A percentile compares a stretch with the other conserved stretches of the same genome.
phyloP scores from a whole-genome alignment of 768 basidiomycete species.

The Mycena chlorophos region DNA sequence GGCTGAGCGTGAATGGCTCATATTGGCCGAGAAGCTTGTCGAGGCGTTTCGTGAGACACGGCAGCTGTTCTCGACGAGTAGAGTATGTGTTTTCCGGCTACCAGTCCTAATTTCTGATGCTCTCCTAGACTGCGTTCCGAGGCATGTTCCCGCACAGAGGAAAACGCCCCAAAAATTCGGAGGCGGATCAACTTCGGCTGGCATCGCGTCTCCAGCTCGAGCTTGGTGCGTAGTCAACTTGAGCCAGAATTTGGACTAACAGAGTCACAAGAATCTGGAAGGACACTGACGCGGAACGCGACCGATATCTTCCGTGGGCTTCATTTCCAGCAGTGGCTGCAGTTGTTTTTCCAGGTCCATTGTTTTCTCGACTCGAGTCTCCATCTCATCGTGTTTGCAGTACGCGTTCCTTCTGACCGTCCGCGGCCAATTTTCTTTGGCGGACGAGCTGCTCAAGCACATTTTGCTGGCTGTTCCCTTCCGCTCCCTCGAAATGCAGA shows the following conservation, averaged over 20 bases:
- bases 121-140: conserved; percentile 13
- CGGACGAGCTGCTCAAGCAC: conserved; percentile 76
- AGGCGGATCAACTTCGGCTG: conserved; percentile 20
- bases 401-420: conserved; percentile 73
- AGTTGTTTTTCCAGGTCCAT: conserved; percentile 82
- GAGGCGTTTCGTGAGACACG: conserved; percentile 89
- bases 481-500: conserved; percentile 58
- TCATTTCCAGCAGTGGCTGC: conserved; percentile 82
- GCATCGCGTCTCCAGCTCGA: conserved; percentile 19
- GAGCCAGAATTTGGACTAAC: background rate
- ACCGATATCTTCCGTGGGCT: conserved; percentile 79
- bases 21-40: conserved; percentile 82
- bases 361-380: background rate
- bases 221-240: conserved; percentile 11
- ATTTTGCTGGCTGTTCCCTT: conserved; percentile 74
- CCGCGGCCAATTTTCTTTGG: conserved; percentile 62
- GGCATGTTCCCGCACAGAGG: conserved; percentile 12
- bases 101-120: background rate
- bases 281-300: conserved; percentile 43
- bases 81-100: conserved; percentile 46
- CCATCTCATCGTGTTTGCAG: conserved; percentile 36
- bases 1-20: conserved; percentile 72
- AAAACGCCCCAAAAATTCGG: conserved; percentile 4
- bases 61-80: conserved; percentile 75
- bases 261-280: conserved; percentile 49